phyloP scores from a whole-genome alignment of 2,329 filamentous ascomycete genomes.

The Capronia americana region DNA sequence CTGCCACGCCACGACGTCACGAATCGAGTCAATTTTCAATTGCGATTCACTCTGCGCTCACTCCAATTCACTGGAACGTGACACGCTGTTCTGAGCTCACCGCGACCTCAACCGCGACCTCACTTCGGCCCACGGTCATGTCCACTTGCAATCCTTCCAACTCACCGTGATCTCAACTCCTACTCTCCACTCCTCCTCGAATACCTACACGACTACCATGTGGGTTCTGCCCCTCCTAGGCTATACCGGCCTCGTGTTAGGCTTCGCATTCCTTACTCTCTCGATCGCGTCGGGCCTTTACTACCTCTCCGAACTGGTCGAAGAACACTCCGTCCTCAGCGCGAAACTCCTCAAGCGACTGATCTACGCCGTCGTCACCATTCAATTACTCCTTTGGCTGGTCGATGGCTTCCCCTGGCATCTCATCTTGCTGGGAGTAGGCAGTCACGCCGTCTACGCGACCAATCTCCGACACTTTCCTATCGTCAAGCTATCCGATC shows the following conservation, averaged over 20 bases:
- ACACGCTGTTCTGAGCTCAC: not conserved
- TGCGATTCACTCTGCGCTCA: not conserved
- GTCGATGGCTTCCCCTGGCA: slow-evolving; percentile 85
- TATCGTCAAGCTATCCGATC: slow-evolving; percentile 84
- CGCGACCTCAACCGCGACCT: not conserved
- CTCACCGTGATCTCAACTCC: not conserved
- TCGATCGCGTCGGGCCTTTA: slow-evolving; percentile 99
- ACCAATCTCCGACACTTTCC: slow-evolving; percentile 81
- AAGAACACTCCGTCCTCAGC: slow-evolving; percentile 93
- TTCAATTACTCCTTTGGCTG: slow-evolving; percentile 76
- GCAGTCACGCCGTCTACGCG: slow-evolving; percentile 83
- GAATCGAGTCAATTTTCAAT: not conserved
- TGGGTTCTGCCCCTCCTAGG: slow-evolving; percentile 94
- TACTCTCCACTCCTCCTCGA: not conserved
- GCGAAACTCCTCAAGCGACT: slow-evolving; percentile 84
- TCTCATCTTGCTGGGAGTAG: slow-evolving; percentile 75
- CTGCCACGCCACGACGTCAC: not conserved
- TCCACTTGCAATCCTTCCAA: not conserved
- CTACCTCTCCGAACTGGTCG: slow-evolving; percentile 96
- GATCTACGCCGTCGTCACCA: slow-evolving; percentile 79
- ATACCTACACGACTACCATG: slow-evolving; percentile 62
- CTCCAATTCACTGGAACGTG: not conserved
- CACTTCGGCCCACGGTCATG: not conserved
- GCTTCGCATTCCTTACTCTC: slow-evolving; percentile 92
- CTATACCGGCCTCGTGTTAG: slow-evolving; percentile 83